phyloP scores from a whole-genome alignment of 23 red algal genomes.

The Chondrus crispus region DNA sequence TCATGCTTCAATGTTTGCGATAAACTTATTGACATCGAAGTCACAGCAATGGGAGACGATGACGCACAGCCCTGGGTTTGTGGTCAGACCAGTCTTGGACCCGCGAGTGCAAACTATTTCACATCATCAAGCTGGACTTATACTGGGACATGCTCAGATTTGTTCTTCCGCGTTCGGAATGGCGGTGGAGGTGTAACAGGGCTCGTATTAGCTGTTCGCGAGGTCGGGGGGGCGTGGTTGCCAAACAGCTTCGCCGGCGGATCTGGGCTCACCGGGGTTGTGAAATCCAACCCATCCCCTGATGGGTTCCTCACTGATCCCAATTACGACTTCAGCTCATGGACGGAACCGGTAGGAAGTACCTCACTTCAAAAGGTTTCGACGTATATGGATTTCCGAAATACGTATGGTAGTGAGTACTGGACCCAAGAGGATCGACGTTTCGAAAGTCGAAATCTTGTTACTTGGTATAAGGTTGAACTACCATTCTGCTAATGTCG shows the following conservation, averaged over 20 bases:
- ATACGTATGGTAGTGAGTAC: not conserved
- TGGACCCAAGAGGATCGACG: not conserved
- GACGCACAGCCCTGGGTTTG: not conserved
- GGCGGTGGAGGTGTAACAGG: not conserved
- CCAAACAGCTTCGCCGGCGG: not conserved
- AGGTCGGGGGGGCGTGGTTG: not conserved
- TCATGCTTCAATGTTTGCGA: conserved; percentile 1
- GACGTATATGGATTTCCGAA: not conserved
- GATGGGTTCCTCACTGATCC: conserved; percentile 24
- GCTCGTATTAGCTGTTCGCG: not conserved
- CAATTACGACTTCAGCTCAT: conserved; percentile 27
- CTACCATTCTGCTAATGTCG: conserved; percentile 52
- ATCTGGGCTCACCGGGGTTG: not conserved
- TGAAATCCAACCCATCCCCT: not conserved
- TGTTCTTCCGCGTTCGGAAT: not conserved
- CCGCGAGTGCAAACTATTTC: not conserved
- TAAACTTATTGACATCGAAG: not conserved
- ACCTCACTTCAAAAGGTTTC: not conserved
- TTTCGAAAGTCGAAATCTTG: too few species aligned
- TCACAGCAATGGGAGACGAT: not conserved
- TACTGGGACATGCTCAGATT: not conserved
- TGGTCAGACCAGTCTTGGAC: not conserved
- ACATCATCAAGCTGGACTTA: not conserved
- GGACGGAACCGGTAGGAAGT: not conserved
- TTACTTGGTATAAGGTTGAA: conserved; percentile 16